phyloP scores from a whole-genome alignment of 1,284 basidiomycete species.

The Pholiota adiposa region DNA sequence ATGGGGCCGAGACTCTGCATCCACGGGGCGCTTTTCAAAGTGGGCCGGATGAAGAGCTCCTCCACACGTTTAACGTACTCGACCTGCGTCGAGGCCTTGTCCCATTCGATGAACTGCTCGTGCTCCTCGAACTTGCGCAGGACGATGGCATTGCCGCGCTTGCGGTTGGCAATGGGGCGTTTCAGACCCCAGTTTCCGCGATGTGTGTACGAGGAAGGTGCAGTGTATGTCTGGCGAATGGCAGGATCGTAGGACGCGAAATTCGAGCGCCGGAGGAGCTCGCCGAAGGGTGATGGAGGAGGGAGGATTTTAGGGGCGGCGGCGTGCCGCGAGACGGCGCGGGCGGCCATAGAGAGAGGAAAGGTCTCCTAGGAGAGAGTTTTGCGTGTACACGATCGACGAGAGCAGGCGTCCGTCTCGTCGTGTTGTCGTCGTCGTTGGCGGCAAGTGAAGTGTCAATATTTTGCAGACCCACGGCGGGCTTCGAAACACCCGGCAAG shows the following conservation, averaged over 20 bases:
- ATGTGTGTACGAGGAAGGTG: constrained; percentile 66
- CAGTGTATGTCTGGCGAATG: constrained; percentile 74
- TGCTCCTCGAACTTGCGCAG: constrained; percentile 64
- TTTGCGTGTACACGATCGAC: neutral
- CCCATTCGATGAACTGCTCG: constrained; percentile 79
- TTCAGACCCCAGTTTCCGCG: constrained; percentile 83
- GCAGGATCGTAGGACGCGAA: constrained; percentile 77
- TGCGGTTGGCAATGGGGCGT: constrained; percentile 68
- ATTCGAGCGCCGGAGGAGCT: constrained; percentile 74
- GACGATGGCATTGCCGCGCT: constrained; percentile 64
- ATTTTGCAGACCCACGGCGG: constrained; percentile 15
- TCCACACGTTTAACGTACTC: constrained; percentile 68
- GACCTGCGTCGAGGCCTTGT: constrained; percentile 62
- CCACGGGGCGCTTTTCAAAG: constrained; percentile 34
- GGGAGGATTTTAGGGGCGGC: constrained; percentile 26
- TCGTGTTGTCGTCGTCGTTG: too few species aligned
- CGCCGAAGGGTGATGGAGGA: constrained; percentile 64
- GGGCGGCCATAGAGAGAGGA: constrained; percentile 12
- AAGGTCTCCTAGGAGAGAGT: neutral
- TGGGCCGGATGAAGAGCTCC: constrained; percentile 58
- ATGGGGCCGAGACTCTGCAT: constrained; percentile 34
- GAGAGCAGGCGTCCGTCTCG: neutral
- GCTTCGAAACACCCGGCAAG: constrained; percentile 20
- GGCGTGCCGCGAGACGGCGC: constrained; percentile 38
- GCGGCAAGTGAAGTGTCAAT: too few species aligned